phyloP scores from a whole-genome alignment of 345 rosid genomes.

The Abelmoschus esculentus region DNA sequence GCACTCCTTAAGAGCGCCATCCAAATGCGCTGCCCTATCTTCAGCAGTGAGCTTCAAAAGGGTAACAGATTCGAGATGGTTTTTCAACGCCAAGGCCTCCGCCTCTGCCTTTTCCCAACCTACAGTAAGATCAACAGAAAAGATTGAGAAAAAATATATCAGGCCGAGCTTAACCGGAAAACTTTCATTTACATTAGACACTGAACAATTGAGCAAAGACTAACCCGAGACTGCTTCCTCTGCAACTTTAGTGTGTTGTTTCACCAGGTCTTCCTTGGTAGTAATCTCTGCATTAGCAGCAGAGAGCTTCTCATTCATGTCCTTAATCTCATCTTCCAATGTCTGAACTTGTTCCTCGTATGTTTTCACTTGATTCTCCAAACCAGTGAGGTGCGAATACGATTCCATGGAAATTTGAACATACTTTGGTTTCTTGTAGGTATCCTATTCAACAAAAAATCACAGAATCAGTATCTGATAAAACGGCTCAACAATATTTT shows the following conservation, averaged over 20 bases:
- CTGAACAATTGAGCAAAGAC: not conserved
- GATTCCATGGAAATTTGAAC: slow-evolving; percentile 91
- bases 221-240: slow-evolving; percentile 97
- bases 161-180: not conserved
- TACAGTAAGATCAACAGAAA: slow-evolving; percentile 23
- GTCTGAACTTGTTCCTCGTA: slow-evolving; percentile 53
- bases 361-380: slow-evolving; percentile 62
- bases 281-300: slow-evolving; percentile 62
- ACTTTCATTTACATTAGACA: not conserved
- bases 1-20: slow-evolving; percentile 95
- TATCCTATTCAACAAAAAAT: slow-evolving; percentile 41
- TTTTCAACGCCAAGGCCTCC: slow-evolving; percentile 85
- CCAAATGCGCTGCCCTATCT: slow-evolving; percentile 82
- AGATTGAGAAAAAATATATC: not conserved
- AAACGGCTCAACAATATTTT: not conserved
- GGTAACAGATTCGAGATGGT: slow-evolving; percentile 71
- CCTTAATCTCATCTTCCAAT: slow-evolving; percentile 66
- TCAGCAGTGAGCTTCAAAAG: slow-evolving; percentile 82
- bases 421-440: slow-evolving; percentile 60
- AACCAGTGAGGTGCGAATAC: slow-evolving; percentile 57
- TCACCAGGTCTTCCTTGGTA: slow-evolving; percentile 70
- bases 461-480: not conserved
- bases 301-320: slow-evolving; percentile 62
- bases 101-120: slow-evolving; percentile 99
- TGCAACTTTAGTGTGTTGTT: slow-evolving; percentile 97